Evolutionary conservation across 1,284 basidiomycete genomes (phyloP).

Genomic region (Heterobasidion occidentale): DNA sequence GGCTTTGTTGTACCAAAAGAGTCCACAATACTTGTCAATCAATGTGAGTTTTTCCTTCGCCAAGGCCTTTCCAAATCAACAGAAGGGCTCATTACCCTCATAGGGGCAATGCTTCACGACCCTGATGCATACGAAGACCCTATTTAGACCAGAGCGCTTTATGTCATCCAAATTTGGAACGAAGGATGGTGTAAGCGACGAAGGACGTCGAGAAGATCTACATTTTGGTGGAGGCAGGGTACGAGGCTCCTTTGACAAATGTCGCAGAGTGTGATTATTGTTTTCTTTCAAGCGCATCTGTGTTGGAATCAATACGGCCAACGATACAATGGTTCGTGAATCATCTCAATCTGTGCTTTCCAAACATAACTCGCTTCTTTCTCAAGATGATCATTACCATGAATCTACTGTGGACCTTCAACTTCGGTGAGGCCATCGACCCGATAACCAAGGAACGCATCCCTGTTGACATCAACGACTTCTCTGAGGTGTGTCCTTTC

Average conservation of each 20-base stretch:
- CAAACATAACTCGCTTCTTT: neutral
- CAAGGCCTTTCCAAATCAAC: neutral
- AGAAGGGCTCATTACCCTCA: neutral
- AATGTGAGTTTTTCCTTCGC: neutral
- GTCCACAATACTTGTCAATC: neutral
- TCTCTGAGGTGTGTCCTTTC: neutral
- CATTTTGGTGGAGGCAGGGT: neutral
- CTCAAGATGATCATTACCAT: neutral
- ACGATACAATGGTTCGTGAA: neutral
- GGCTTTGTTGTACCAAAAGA: neutral
- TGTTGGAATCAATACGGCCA: neutral
- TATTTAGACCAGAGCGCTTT: neutral
- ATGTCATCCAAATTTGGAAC: neutral
- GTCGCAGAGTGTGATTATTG: neutral
- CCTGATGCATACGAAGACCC: neutral
- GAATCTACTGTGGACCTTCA: conserved; percentile 1
- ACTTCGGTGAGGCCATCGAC: neutral
- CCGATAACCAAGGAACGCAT: neutral
- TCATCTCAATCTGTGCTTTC: neutral
- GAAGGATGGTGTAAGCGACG: neutral
- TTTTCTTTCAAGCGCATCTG: neutral
- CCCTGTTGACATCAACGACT: neutral
- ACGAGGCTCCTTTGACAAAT: neutral
- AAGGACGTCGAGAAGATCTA: neutral
- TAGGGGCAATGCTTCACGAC: neutral